Conservation (phyloP, 2,329 filamentous ascomycete genomes). For the Colletotrichum sp. region DNA sequence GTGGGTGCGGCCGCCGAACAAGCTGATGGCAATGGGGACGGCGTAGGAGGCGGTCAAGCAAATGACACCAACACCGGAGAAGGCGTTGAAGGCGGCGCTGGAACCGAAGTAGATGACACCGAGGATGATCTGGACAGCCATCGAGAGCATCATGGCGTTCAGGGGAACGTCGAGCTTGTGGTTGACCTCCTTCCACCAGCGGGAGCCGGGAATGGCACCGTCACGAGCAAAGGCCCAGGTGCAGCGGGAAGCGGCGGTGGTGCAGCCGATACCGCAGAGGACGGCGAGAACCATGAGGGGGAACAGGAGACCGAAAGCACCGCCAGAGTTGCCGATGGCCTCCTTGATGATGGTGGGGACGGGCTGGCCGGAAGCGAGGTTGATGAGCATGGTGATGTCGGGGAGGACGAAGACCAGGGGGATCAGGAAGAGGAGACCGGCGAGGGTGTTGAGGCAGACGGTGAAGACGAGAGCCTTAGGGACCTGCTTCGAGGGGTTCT, state of each 20-base stretch:
- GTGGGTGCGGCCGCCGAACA: slow-evolving; percentile 64
- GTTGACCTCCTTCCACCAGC: slow-evolving; percentile 67
- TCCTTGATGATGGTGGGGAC: slow-evolving; percentile 68
- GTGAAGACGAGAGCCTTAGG: slow-evolving; percentile 76
- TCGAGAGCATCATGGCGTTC: slow-evolving; percentile 76
- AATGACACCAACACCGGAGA: slow-evolving; percentile 74
- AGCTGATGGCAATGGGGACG: slow-evolving; percentile 68
- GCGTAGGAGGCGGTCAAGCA: slow-evolving; percentile 73
- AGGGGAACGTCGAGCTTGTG: slow-evolving; percentile 67
- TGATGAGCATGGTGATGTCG: slow-evolving; percentile 60
- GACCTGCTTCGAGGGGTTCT: slow-evolving; percentile 69
- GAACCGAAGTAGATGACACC: slow-evolving; percentile 75
- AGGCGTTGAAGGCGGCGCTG: slow-evolving; percentile 73
- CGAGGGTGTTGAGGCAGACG: slow-evolving; percentile 69
- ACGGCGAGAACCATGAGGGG: slow-evolving; percentile 71
- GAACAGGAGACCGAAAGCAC: slow-evolving; percentile 66
- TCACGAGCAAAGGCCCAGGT: slow-evolving; percentile 75
- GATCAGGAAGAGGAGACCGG: slow-evolving; percentile 71
- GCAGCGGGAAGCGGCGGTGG: slow-evolving; percentile 70
- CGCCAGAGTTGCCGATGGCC: slow-evolving; percentile 65
- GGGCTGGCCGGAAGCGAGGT: slow-evolving; percentile 63
- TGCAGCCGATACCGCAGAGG: slow-evolving; percentile 73
- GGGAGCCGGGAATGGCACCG: slow-evolving; percentile 69
- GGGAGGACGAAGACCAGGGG: slow-evolving; percentile 74
- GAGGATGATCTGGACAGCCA: slow-evolving; percentile 67